These are phyloP conservation scores for Plectranthus barbatus DNA, from an alignment of 257 asterid species.

Conservation along the genomic window DNA sequence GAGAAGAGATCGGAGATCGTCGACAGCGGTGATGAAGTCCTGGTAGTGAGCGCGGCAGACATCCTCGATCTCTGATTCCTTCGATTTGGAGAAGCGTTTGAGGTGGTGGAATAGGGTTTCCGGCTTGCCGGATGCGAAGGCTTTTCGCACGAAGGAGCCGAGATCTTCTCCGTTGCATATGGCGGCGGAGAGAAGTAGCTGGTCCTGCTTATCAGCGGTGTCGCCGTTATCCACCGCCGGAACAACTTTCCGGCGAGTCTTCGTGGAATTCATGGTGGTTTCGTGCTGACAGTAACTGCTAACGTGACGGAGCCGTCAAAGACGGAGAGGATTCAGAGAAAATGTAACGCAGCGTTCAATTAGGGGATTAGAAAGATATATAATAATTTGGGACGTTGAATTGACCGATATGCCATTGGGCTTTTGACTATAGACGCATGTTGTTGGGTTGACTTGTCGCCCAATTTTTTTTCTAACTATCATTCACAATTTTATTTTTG, in stretches of 20 bases:
- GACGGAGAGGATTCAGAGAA: slow-evolving; percentile 45
- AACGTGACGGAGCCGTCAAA: slow-evolving; percentile 29
- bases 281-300: slow-evolving; percentile 28
- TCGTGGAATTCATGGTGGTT: slow-evolving; percentile 44
- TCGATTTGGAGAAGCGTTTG: slow-evolving; percentile 68
- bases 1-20: slow-evolving; percentile 89
- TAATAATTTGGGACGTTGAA: not conserved
- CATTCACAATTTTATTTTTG: too few relatives aligned
- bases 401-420: slow-evolving; percentile 10
- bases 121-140: slow-evolving; percentile 80
- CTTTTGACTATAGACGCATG: not conserved
- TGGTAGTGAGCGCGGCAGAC: slow-evolving; percentile 94
- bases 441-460: too few relatives aligned
- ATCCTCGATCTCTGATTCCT: slow-evolving; percentile 91
- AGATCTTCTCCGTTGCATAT: slow-evolving; percentile 92
- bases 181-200: slow-evolving; percentile 71
- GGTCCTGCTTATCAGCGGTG: slow-evolving; percentile 85
- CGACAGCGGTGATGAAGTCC: slow-evolving; percentile 93
- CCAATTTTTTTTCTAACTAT: too few relatives aligned
- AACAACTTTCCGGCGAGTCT: slow-evolving; percentile 72
- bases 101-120: slow-evolving; percentile 76
- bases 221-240: slow-evolving; percentile 71
- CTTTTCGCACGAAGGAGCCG: slow-evolving; percentile 80
- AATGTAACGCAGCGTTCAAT: not conserved
- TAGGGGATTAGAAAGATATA: not conserved